Evolutionary conservation across 345 rosid species (phyloP), one percentile per base, ranked within the genome.

Genomic region (Corchorus olitorius): DNA sequence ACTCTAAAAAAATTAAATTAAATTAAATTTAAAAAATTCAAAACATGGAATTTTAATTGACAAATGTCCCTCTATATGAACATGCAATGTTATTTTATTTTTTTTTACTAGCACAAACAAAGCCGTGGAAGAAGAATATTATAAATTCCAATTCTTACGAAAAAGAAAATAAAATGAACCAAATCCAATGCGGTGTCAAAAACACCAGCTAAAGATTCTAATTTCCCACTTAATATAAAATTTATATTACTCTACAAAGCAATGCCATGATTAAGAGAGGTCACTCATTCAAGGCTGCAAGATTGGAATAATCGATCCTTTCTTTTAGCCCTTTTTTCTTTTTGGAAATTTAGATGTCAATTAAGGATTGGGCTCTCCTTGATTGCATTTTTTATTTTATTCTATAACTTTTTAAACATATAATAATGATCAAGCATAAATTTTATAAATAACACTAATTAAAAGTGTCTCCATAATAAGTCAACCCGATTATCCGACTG

Each of bases 21-120:
- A 27, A 27, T 27, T 27, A 27, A 37, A 65, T 2, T 33, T 1
- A 13, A 60, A 27, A 22, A 4, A 60, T 0, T 9, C 10, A 12
- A 66, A 63, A 27, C 27, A 27, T 27, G 2, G 67, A 70, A 62
- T 79, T 54, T 63, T 2, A 4, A 53, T 68, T 19, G 78, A 46
- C 16, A 41, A 52, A 11, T 67, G 34, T 19, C 33, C 1, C 34
- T 2, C 10, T 10, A 10, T 4, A 20, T 22, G 62, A 58, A 58
- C 62, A 53, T 16, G 39, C 58, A 22, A 4, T 16, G 7, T 10
- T 34, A 8, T 35, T 33, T 10, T 12, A 8, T 19, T 59, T 9
- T 16, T 16, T 65, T 27, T 33, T 22, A 3, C 39, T 39, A 39
- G 46, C 27, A 27, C 27, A 27, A 39, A 37, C 48, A 37, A 37